A percentile compares a stretch with the other conserved stretches of the same genome.
Evolutionary conservation across 768 basidiomycete genomes (phyloP).

Genomic region (Boletus fagicola): DNA sequence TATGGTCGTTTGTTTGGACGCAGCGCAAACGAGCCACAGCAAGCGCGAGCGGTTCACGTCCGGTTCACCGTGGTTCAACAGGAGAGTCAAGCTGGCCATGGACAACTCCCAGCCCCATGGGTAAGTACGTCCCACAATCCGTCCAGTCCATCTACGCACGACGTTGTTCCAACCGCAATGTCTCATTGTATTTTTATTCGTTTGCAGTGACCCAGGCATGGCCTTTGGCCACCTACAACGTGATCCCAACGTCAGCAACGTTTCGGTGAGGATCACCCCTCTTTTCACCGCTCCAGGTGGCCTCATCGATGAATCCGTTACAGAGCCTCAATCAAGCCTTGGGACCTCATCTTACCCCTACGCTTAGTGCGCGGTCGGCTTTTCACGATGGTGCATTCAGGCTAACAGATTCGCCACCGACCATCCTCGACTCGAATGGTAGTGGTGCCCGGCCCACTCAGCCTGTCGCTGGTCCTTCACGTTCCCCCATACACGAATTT

Average conservation of each 20-base stretch:
- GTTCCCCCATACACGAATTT: slow-evolving; percentile 35
- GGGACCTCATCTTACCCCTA: slow-evolving; percentile 48
- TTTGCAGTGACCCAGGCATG: slow-evolving; percentile 55
- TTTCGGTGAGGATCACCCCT: slow-evolving; percentile 49
- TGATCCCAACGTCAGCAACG: slow-evolving; percentile 54
- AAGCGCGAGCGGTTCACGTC: slow-evolving; percentile 34
- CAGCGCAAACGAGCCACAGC: slow-evolving; percentile 34
- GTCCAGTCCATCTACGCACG: neutral
- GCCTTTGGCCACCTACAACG: slow-evolving; percentile 60
- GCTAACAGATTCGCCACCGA: slow-evolving; percentile 33
- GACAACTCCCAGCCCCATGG: slow-evolving; percentile 36
- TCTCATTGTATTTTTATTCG: slow-evolving; percentile 17
- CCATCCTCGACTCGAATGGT: slow-evolving; percentile 30
- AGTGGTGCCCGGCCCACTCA: slow-evolving; percentile 25
- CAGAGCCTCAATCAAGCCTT: slow-evolving; percentile 64
- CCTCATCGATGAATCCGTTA: slow-evolving; percentile 21
- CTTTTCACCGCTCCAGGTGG: slow-evolving; percentile 23
- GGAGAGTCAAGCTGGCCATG: slow-evolving; percentile 25
- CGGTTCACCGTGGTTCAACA: slow-evolving; percentile 38
- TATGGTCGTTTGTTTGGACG: slow-evolving; percentile 25
- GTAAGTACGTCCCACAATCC: slow-evolving; percentile 26
- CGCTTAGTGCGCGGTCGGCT: slow-evolving; percentile 32
- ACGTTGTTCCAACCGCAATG: slow-evolving; percentile 8
- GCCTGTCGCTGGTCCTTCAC: slow-evolving; percentile 29
- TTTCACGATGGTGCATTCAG: slow-evolving; percentile 33